These are phyloP conservation scores for Cyclotella atomus DNA, from an alignment of 108 stramenopile genomes.

Conservation along the genomic window DNA sequence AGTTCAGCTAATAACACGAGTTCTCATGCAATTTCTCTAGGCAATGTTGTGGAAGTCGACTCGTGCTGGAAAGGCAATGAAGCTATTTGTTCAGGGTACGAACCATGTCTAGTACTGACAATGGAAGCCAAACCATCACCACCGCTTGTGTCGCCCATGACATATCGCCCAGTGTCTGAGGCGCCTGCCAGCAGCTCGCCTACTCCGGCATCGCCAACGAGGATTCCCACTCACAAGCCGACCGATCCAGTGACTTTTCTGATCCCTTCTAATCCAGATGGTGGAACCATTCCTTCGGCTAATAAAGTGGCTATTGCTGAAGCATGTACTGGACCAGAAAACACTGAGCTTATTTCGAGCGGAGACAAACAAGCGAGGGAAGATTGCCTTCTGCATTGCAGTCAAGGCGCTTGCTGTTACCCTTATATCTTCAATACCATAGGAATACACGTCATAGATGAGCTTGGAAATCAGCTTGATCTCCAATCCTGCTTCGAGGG, in stretches of 20 bases:
- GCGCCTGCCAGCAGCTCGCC: too few species aligned
- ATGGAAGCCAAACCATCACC: not conserved
- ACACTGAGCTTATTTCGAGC: not conserved
- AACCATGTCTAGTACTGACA: not conserved
- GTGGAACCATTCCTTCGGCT: not conserved
- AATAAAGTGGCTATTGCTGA: not conserved
- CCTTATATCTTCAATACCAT: not conserved
- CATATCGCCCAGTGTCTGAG: not conserved
- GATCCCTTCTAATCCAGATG: not conserved
- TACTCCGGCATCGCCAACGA: not conserved
- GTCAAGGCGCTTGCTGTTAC: not conserved
- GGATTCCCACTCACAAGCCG: not conserved
- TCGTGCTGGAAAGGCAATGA: constrained; percentile 1
- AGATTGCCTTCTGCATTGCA: not conserved
- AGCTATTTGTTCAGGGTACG: not conserved
- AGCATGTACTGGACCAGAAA: not conserved
- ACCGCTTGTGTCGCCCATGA: not conserved
- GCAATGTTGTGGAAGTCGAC: not conserved
- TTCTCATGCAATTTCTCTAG: too few species aligned
- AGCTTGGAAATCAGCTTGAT: not conserved
- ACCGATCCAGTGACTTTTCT: not conserved
- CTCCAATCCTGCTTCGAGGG: not conserved
- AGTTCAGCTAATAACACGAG: too few species aligned
- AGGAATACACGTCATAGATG: not conserved
- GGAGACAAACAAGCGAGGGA: not conserved